Base-by-base conservation (phyloP, 495 filamentous ascomycete species). In the Neurospora sp. region DNA sequence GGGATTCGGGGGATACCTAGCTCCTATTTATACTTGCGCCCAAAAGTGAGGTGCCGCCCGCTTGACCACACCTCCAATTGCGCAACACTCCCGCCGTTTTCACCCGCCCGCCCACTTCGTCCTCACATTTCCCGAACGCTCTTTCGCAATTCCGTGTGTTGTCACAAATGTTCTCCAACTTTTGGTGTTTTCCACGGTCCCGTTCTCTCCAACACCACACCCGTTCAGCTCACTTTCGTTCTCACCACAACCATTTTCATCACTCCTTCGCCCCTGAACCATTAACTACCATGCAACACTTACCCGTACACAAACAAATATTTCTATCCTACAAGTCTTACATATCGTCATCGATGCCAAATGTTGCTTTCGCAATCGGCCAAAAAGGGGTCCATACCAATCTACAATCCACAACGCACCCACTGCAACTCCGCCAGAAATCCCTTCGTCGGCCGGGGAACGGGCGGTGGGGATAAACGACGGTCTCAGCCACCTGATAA, bases 11-110 rank as follows among this genome's bases (percentile, higher is more conserved):
- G 76, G 78, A 73, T 39, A 59, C 71, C 71, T 68, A 72, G 22
- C 12, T 20, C 75, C 75, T 72, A 71, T 77, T 79, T 79, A 79
- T 79, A 79, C 75, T 72, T 71, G 40, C 78, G 39, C 76, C 70
- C 74, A 72, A 73, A 71, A 65, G 53, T 65, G 27, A 65, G 53
- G 69, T 65, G 53, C 53, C 14, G 27, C 27, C 53, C 27, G 53
- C 53, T 65, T 65, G 53, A 65, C 22, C 27, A 37, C 27, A 65
- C 53, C 31, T 35, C 53, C 53, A 65, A 65, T 18, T 65, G 27
- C 31, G 53, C 53, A 65, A 65, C 53, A 35, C 53, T 8, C 31
- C 27, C 53, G 53, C 53, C 53, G 53, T 9, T 65, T 65, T 18
- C 22, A 35, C 53, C 53, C 53, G 53, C 53, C 27, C 53, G 22